Evolutionary conservation across 2,329 filamentous ascomycete genomes (phyloP).

Genomic region (Anthostomella pinea): DNA sequence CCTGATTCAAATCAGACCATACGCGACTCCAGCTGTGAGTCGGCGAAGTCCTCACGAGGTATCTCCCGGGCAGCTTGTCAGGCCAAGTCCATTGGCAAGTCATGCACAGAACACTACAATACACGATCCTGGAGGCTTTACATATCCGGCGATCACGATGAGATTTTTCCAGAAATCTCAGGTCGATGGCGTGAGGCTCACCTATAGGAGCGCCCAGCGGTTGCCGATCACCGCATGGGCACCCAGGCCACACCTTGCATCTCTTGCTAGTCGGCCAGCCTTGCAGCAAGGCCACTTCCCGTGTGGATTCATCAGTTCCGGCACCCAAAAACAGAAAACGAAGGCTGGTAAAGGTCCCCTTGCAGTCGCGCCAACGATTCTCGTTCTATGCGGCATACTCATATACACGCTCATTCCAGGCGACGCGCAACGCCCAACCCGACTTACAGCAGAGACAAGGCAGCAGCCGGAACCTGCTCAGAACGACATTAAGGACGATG

Average conservation of each 20-base stretch:
- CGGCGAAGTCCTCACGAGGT: no score
- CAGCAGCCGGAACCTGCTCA: constrained; percentile 11
- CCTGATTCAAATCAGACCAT: no score
- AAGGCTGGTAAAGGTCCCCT: constrained; percentile 28
- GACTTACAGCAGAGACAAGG: constrained; percentile 14
- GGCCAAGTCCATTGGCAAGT: constrained; percentile 14
- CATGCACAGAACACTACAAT: constrained; percentile 12
- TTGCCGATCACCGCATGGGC: constrained; percentile 11
- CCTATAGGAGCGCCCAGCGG: constrained; percentile 11
- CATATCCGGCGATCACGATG: constrained; percentile 13
- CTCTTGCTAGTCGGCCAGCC: constrained; percentile 9
- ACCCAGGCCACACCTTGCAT: constrained; percentile 1
- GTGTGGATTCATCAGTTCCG: constrained; percentile 26
- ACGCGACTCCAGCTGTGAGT: no score
- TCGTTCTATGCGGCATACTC: constrained; percentile 35
- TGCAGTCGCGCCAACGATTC: constrained; percentile 28
- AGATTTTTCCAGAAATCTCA: constrained; percentile 16
- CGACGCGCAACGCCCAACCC: constrained; percentile 31
- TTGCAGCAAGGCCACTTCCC: constrained; percentile 17
- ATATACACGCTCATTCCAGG: constrained; percentile 39
- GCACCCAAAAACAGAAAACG: constrained; percentile 14
- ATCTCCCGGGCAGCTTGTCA: no score
- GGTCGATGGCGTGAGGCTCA: constrained; percentile 12
- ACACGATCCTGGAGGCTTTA: constrained; percentile 10
- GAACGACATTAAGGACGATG: constrained; percentile 11